phyloP scores from a whole-genome alignment of 345 rosid species.

The Ceriops tagal region DNA sequence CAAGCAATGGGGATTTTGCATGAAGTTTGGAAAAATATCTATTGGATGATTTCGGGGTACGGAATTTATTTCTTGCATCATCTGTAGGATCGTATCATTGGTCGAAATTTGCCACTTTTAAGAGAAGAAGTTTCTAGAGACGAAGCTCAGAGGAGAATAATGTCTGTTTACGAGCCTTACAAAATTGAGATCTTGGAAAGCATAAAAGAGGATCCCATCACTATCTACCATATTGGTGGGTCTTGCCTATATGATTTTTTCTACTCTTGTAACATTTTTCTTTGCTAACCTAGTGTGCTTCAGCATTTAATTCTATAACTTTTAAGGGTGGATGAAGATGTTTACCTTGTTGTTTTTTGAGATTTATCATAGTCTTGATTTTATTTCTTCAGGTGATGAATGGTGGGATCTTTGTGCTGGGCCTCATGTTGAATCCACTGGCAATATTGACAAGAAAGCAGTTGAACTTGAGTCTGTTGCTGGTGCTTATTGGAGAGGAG shows the following conservation, averaged over 20 bases:
- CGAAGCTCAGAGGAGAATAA: conserved; percentile 74
- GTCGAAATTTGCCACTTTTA: conserved; percentile 73
- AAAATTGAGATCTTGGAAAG: conserved; percentile 88
- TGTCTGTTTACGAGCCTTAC: conserved; percentile 82
- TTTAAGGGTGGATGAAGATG: too few relatives aligned
- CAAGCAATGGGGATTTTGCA: conserved; percentile 4
- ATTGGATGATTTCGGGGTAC: conserved; percentile 42
- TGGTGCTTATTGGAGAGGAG: conserved; percentile 99
- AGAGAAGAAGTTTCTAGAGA: conserved; percentile 87
- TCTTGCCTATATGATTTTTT: neutral
- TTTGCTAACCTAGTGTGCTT: too few relatives aligned
- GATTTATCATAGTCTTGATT: too few relatives aligned
- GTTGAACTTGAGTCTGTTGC: conserved; percentile 95
- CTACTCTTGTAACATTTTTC: neutral
- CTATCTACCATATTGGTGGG: conserved; percentile 85
- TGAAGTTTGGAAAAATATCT: conserved; percentile 23
- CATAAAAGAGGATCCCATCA: conserved; percentile 79
- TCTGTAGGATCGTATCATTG: conserved; percentile 90
- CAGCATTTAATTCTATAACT: too few relatives aligned
- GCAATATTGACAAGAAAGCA: conserved; percentile 68
- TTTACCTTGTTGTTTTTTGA: too few relatives aligned
- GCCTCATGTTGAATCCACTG: conserved; percentile 91
- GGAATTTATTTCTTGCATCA: conserved; percentile 43
- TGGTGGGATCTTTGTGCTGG: conserved; percentile 99
- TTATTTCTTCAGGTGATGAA: conserved; percentile 58